Percentiles rank a stretch among this genome's conserved stretches.
phyloP scores from a whole-genome alignment of 2,329 filamentous ascomycete genomes.

The Colletotrichum ledebouriae region DNA sequence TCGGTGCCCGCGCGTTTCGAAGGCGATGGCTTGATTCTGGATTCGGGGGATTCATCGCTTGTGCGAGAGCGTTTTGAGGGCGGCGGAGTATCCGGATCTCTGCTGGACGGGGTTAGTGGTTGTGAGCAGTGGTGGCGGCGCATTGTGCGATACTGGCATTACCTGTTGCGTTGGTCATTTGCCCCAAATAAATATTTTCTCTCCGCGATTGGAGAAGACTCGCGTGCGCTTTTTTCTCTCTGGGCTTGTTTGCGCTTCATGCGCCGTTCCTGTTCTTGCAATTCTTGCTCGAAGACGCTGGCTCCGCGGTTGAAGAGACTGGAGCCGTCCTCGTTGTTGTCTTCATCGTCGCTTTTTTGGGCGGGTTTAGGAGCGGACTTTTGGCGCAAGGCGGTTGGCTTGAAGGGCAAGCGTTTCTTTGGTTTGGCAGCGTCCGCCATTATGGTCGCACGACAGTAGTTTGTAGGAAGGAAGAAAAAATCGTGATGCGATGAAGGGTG shows the following conservation, averaged over 20 bases:
- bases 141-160: background rate
- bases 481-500: slow-evolving; percentile 4
- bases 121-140: background rate
- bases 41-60: slow-evolving; percentile 36
- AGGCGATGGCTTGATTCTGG: slow-evolving; percentile 32
- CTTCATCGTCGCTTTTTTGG: slow-evolving; percentile 41
- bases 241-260: slow-evolving; percentile 42
- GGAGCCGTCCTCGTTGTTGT: slow-evolving; percentile 56
- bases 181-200: slow-evolving; percentile 39
- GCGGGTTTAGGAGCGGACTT: slow-evolving; percentile 48
- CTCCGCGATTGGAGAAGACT: slow-evolving; percentile 9
- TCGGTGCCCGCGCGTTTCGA: slow-evolving; percentile 17
- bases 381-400: slow-evolving; percentile 60
- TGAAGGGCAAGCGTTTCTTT: slow-evolving; percentile 63
- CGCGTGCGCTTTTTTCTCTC: slow-evolving; percentile 34
- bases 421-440: slow-evolving; percentile 41
- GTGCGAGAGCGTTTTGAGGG: slow-evolving; percentile 55
- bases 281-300: slow-evolving; percentile 61
- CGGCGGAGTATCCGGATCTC: slow-evolving; percentile 52
- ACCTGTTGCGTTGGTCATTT: slow-evolving; percentile 44
- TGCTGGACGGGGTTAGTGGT: slow-evolving; percentile 44
- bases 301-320: slow-evolving; percentile 65
- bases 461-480: background rate
- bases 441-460: background rate
- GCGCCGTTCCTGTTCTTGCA: slow-evolving; percentile 51